phyloP scores from a whole-genome alignment of 2,329 filamentous ascomycete genomes.

The Fusarium ramigenum region DNA sequence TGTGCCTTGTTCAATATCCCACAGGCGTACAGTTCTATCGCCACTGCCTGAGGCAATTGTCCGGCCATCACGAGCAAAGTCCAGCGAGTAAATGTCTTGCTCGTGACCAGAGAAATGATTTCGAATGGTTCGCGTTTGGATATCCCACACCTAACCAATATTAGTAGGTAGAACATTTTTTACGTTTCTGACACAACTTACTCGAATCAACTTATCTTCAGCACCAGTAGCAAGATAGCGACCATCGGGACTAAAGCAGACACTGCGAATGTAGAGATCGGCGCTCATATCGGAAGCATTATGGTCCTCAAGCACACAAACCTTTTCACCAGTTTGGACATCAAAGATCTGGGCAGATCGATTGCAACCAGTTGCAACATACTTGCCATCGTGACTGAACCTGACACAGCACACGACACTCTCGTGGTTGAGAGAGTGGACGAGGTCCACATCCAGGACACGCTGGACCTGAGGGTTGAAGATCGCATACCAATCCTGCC shows the following conservation, averaged over 20 bases:
- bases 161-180: slow-evolving; percentile 13
- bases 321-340: slow-evolving; percentile 84
- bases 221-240: slow-evolving; percentile 94
- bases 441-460: slow-evolving; percentile 89
- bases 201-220: slow-evolving; percentile 95
- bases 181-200: slow-evolving; percentile 58
- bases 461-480: slow-evolving; percentile 94
- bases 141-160: slow-evolving; percentile 89
- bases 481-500: slow-evolving; percentile 93
- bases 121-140: slow-evolving; percentile 81
- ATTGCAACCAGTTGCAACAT: slow-evolving; percentile 96
- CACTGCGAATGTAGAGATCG: slow-evolving; percentile 95
- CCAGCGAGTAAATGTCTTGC: slow-evolving; percentile 96
- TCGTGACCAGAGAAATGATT: slow-evolving; percentile 97
- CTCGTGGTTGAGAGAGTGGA: slow-evolving; percentile 92
- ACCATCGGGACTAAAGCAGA: slow-evolving; percentile 98
- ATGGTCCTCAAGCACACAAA: slow-evolving; percentile 90
- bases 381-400: slow-evolving; percentile 95
- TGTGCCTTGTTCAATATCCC: slow-evolving; percentile 89
- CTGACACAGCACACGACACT: slow-evolving; percentile 98
- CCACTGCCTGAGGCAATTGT: slow-evolving; percentile 96
- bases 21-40: slow-evolving; percentile 92
- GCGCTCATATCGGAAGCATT: slow-evolving; percentile 81
- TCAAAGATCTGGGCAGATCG: slow-evolving; percentile 99
- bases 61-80: slow-evolving; percentile 92